Base-by-base conservation (phyloP, 2,329 filamentous ascomycete species). In the Penicillium freii region DNA sequence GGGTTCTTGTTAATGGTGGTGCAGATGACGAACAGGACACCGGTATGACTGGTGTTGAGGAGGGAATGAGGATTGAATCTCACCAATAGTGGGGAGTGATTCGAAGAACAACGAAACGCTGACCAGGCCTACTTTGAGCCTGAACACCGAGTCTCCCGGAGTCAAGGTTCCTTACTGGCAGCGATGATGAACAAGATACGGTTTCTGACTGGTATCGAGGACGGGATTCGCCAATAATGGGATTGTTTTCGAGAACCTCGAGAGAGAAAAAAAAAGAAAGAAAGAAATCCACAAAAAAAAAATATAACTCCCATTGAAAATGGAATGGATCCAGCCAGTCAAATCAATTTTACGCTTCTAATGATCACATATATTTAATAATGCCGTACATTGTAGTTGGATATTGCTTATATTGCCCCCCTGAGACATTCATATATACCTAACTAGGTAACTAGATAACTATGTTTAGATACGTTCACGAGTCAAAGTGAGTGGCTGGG, bases 1-100 rank as follows among this genome's bases (percentile, higher is more conserved):
- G 87, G 71, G 83, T 92, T 13, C 76, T 92, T 47, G 84, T 85
- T 6, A 84, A 79, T 4, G 78, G 67, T 43, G 63, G 48, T 5
- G 62, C 66, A 15, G 68, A 36, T 4, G 39, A 52, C 4, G 50
- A 39, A 25, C 39, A 75, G 59, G 73, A 75, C 40, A 69, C 71
- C 15, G 72, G 72, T 1, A 75, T 75, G 73, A 63, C 65, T n/a
- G 73, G 73, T 54, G 64, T 71, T 31, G 61, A 50, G 13, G 66
- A 61, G 27, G 67, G 62, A 36, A 62, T 60, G 27, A 66, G 66
- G 58, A 68, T 67, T 38, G 66, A 64, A n/a, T 58, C 56, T 15
- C 61, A 58, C 48, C 65, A 69, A 58, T 65, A 65, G 38, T 39
- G 51, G 27, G 19, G 15, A 51, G 36, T 31, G 3, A n/a, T n/a